phyloP scores from a whole-genome alignment of 805 yeast genomes.

The Schwanniomyces occidentalis region DNA sequence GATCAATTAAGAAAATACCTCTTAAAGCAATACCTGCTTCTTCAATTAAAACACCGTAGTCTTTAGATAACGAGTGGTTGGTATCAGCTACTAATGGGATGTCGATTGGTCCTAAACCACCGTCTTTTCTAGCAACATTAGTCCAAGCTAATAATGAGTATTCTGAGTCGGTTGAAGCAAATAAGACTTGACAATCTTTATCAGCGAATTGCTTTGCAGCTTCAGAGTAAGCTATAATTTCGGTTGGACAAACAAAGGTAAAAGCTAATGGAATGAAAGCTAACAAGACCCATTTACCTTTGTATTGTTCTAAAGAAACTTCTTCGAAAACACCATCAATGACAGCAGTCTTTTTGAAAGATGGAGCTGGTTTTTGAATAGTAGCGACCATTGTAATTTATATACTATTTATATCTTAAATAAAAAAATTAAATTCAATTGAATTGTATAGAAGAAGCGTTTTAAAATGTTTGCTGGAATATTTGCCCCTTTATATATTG shows the following conservation, averaged over 20 bases:
- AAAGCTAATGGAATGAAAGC: slow-evolving; percentile 98
- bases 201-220: slow-evolving; percentile 88
- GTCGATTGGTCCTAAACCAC: slow-evolving; percentile 95
- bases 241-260: slow-evolving; percentile 99
- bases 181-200: slow-evolving; percentile 83
- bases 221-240: slow-evolving; percentile 97
- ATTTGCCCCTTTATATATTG: slow-evolving; percentile 5
- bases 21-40: slow-evolving; percentile 97
- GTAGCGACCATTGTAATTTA: slow-evolving; percentile 70
- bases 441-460: background rate
- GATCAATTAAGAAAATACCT: slow-evolving; percentile 98
- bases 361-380: slow-evolving; percentile 95
- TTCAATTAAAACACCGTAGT: slow-evolving; percentile 96
- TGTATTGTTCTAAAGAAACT: slow-evolving; percentile 88
- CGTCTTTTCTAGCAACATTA: slow-evolving; percentile 92
- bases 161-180: slow-evolving; percentile 98
- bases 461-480: background rate
- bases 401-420: background rate
- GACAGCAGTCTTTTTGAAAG: slow-evolving; percentile 95
- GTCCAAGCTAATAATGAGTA: slow-evolving; percentile 98
- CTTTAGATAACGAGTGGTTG: slow-evolving; percentile 91
- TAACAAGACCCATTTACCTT: slow-evolving; percentile 96
- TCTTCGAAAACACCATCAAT: slow-evolving; percentile 96
- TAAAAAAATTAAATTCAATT: background rate
- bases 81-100: slow-evolving; percentile 96